Evolutionary conservation across 1,139 yeast genomes (phyloP), one percentile per base, ranked within the genome.

Genomic region (Trichomonascaceae sp.): DNA sequence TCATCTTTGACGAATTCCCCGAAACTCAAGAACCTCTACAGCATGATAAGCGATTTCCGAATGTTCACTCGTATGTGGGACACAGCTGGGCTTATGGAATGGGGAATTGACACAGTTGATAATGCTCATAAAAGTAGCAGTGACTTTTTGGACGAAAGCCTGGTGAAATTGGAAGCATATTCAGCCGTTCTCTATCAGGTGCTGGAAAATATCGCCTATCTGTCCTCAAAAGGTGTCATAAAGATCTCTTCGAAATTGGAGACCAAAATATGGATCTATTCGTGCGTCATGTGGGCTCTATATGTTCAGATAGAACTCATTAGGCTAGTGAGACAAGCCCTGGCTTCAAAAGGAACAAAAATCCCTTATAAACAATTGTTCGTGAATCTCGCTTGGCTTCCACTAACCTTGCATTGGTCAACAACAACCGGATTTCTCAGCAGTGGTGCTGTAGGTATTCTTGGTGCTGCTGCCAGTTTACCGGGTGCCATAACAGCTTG

Each of bases 401-500:
- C 78, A 3, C 58, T 74, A 52, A 71, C 78, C 1, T 60, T 71
- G 45, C 78, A 74, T 59, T 74, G 78, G 78, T 71, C 76, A 3
- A 58, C 70, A n/a, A 68, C 66, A 53, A 57, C 54, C 3, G 78
- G 78, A 0, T 58, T 68, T 44, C 56, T 73, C 43, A 58, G 60
- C 24, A 70, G 70, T 24, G 57, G 63, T 47, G 58, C 61, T 22
- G 76, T 74, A 3, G 78, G 78, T 1, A 55, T 67, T 30, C 58
- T 74, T 45, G 78, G 78, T 6, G 63, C 75, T 2, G 53, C 66
- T 20, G 77, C 77, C 7, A 68, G 64, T 4, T 56, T 58, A 15
- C 63, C 66, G 4, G 54, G 53, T 12, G 60, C 61, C 18, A 52
- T 60, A n/a, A 66, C 66, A 12, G 58, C 53, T 19, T 64, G 67